Percentiles rank a stretch among this genome's conserved stretches.
phyloP scores from a whole-genome alignment of 2,329 filamentous ascomycete genomes.

The Monosporascus sp. region DNA sequence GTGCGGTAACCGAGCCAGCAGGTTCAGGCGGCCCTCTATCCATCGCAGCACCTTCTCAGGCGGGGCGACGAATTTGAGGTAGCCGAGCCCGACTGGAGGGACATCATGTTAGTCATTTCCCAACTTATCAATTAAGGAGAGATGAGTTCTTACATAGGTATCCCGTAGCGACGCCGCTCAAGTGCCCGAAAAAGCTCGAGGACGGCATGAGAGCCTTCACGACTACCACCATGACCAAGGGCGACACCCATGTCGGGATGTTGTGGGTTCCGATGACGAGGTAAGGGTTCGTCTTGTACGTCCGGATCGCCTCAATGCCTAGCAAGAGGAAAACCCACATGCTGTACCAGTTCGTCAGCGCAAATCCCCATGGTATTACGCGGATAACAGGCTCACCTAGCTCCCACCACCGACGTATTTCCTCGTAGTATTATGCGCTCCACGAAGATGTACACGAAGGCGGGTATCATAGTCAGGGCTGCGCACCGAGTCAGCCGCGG shows the following conservation, averaged over 20 bases:
- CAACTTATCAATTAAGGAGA: constrained; percentile 8
- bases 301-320: constrained; percentile 78
- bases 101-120: constrained; percentile 5
- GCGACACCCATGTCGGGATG: constrained; percentile 90
- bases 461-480: constrained; percentile 79
- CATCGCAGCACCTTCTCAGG: constrained; percentile 83
- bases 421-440: constrained; percentile 66
- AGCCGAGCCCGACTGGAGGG: constrained; percentile 69
- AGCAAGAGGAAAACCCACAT: constrained; percentile 91
- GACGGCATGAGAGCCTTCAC: constrained; percentile 72
- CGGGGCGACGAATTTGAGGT: constrained; percentile 82
- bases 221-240: constrained; percentile 69
- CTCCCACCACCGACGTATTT: constrained; percentile 73
- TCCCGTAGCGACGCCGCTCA: constrained; percentile 77
- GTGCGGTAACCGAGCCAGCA: constrained; percentile 77
- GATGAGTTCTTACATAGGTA: constrained; percentile 64
- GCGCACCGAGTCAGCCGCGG: constrained; percentile 1
- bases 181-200: constrained; percentile 79
- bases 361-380: not conserved
- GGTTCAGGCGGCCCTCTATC: constrained; percentile 82
- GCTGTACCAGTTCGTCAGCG: constrained; percentile 39
- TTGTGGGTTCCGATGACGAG: constrained; percentile 58
- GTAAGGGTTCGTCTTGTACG: constrained; percentile 73
- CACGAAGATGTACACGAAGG: constrained; percentile 70
- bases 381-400: constrained; percentile 54